These are phyloP conservation scores for Lactarius deliciosus DNA, from an alignment of 768 basidiomycete species.

Conservation along the genomic window DNA sequence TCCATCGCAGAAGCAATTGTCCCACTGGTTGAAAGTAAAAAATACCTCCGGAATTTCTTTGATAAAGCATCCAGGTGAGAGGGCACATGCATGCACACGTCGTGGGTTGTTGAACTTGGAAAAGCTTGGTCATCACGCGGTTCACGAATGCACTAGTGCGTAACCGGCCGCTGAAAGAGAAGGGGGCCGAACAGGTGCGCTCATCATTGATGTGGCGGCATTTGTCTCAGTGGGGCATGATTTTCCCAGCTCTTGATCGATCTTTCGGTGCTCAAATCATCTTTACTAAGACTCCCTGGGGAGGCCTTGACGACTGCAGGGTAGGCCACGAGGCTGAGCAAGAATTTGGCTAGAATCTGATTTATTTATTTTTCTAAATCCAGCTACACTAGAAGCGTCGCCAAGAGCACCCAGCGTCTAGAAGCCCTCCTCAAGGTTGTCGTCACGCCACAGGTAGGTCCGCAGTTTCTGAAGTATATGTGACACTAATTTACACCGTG, in stretches of 20 bases:
- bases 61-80: constrained; percentile 89
- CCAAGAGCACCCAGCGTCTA: constrained; percentile 74
- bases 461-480: constrained; percentile 33
- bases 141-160: constrained; percentile 89
- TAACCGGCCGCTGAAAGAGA: constrained; percentile 87
- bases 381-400: constrained; percentile 82
- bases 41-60: constrained; percentile 87
- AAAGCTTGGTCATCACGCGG: constrained; percentile 75
- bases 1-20: constrained; percentile 75
- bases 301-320: constrained; percentile 56
- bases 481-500: constrained; percentile 14
- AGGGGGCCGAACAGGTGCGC: constrained; percentile 95
- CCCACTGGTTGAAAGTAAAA: constrained; percentile 89
- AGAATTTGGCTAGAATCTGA: constrained; percentile 7
- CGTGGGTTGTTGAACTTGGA: neutral
- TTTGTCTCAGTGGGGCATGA: constrained; percentile 22
- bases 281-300: constrained; percentile 80
- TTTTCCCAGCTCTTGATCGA: constrained; percentile 76
- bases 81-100: constrained; percentile 1
- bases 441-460: constrained; percentile 88
- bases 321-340: constrained; percentile 38
- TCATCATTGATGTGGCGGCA: constrained; percentile 21
- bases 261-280: constrained; percentile 81
- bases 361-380: constrained; percentile 18
- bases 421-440: constrained; percentile 96